Base-by-base conservation (phyloP, 371 early-diverging fungal species). In the Aphelidium insulamus region DNA sequence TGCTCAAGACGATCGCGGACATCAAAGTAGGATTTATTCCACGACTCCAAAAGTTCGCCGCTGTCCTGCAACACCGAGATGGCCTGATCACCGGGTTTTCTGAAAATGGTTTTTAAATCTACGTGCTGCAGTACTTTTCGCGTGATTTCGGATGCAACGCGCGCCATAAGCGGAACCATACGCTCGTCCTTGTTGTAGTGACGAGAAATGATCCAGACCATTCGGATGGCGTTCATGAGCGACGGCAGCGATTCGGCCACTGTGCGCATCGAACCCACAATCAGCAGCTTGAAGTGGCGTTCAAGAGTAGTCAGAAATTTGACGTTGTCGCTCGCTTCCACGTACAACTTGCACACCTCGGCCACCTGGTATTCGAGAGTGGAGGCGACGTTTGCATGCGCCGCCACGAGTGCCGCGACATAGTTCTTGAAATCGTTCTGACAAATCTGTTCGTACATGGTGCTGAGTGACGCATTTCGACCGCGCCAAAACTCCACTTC, bases 121-220 rank as follows among this genome's bases (percentile, higher is more conserved):
- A n/a, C n/a, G n/a, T n/a, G n/a, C n/a, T n/a, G n/a, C 18, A 48
- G n/a, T 20, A 66, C 63, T 34, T 51, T 57, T 15, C 48, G 40
- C 34, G 60, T 60, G 10, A 63, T 52, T 22, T 47, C 40, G 5
- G 44, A 33, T 0, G 66, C 66, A 14, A 66, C 61, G 16, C 66
- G 39, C 12, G 49, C 36, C 66, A 66, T 66, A 5, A 66, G 40
- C 4, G 66, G 66, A 7, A 66, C 66, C 66, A 66, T 66, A 22
- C 66, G 36, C 40, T 66, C 66, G 32, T 66, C 66, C 7, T 62
- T 46, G 33, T 66, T 66, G 39, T 66, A 66, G 40, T 66, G 66
- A 7, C 66, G 40, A 4, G 66, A 66, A 21, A 66, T 62, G 30
- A 62, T 66, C 66, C 66, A 66, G 8, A 66, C 66, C 66, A 66